Evolutionary conservation across 257 asterid genomes (phyloP), one percentile per base, ranked within the genome.

Genomic region (Solanum okadae): DNA sequence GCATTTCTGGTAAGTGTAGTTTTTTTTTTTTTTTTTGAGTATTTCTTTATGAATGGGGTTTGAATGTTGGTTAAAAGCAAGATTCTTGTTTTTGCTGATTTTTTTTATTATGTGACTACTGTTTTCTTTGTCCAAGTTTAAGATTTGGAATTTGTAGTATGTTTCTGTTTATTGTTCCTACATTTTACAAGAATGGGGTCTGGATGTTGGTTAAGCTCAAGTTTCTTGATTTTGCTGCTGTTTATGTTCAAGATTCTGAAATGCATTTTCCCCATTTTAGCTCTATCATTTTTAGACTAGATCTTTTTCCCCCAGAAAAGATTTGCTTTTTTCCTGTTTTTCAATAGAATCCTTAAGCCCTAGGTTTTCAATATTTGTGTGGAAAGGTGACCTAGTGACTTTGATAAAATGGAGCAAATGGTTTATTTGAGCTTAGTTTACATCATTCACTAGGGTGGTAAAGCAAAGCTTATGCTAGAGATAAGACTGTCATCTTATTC

Each of bases 1-100:
- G 88, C 87, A 91, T 92, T 85, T 86, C 93, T 65, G 96, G 98
- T 96, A 86, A 90, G 94, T 63, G 38, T 14, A 73, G 52, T 61
- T 4, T 23, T 1, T 85, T 14, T 16, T 14, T 16, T 15, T 7
- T 63, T 2, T 86, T 86, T 31, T 68, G 23, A 71, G 12, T 31
- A 16, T 86, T 71, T n/a, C 67, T 38, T 14, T 85, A 25, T 3
- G 34, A 63, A 85, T 85, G 72, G 77, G 42, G 72, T 65, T 37
- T 61, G 23, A 33, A 23, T 84, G 76, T 7, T 84, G 46, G 23
- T 84, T 23, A 20, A 56, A 22, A 20, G 14, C 44, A 46, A 85
- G 22, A 40, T 67, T 85, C 23, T 82, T 82, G 70, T 5, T 49
- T 37, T 68, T 65, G 13, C 22, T 16, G 29, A 67, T 52, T 67